Conservation (phyloP, 139 green algal species). For the Chlorella ohadii region DNA sequence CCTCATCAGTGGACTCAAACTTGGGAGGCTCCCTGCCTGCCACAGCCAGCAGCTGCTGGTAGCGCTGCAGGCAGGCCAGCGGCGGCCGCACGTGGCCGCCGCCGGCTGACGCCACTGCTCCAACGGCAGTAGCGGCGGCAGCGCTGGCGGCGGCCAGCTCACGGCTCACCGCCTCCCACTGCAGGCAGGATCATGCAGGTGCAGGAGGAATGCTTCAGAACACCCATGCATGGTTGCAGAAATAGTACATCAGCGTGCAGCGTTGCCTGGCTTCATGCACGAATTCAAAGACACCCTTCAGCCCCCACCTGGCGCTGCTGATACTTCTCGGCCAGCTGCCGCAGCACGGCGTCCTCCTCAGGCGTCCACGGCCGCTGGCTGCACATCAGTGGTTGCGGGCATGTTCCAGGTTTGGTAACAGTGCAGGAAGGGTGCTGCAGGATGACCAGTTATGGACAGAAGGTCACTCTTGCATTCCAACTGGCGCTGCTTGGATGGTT, state of each 20-base stretch:
- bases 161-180: conserved; percentile 29
- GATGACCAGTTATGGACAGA: no score
- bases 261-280: no score
- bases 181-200: no score
- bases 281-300: no score
- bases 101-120: background rate
- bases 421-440: background rate
- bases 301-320: conserved; percentile 1
- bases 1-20: conserved; percentile 24
- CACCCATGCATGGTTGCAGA: no score
- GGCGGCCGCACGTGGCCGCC: conserved; percentile 2
- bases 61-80: conserved; percentile 35
- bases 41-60: conserved; percentile 27
- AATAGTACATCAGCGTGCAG: no score
- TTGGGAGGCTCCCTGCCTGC: background rate
- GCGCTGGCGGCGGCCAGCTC: background rate
- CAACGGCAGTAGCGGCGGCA: background rate
- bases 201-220: no score
- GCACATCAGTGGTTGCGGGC: background rate
- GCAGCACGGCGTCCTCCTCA: conserved; percentile 36
- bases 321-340: conserved; percentile 10
- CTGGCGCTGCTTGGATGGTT: no score
- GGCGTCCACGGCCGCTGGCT: conserved; percentile 17
- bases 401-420: no score
- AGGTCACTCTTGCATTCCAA: no score